Evolutionary conservation across 2,329 filamentous ascomycete genomes (phyloP).

Genomic region (Cordyceps javanica): DNA sequence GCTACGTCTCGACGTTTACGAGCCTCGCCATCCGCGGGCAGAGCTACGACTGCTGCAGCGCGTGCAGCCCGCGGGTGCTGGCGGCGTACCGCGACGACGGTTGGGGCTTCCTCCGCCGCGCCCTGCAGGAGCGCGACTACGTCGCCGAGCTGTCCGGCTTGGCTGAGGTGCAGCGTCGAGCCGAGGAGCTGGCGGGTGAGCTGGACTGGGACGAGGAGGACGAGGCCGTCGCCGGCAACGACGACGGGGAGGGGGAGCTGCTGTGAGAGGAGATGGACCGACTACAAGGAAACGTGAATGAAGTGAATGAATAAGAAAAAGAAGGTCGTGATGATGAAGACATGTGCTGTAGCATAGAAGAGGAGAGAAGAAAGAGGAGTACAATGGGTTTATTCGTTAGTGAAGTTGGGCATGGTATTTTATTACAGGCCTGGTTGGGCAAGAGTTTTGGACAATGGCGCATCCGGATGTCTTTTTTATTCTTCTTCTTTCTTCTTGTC

Average conservation of each 20-base stretch:
- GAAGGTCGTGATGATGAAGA: neutral
- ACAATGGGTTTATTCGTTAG: neutral
- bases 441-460: neutral
- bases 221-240: constrained; percentile 33
- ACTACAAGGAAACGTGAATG: no score
- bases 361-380: no score
- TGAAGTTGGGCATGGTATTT: neutral
- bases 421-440: neutral
- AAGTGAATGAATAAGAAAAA: no score
- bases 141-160: constrained; percentile 71
- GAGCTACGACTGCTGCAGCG: constrained; percentile 76
- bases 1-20: constrained; percentile 67
- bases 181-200: constrained; percentile 44
- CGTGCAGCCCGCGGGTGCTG: constrained; percentile 67
- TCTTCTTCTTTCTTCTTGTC: no score
- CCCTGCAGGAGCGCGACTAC: constrained; percentile 68
- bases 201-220: constrained; percentile 60
- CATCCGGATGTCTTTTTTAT: neutral
- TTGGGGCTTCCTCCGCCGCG: constrained; percentile 72
- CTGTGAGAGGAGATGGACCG: constrained; percentile 23
- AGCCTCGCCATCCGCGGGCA: constrained; percentile 67
- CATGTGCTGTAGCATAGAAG: neutral
- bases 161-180: constrained; percentile 61
- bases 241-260: constrained; percentile 50
- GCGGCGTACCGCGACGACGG: constrained; percentile 60